Evolutionary conservation across 768 basidiomycete genomes (phyloP), one percentile per base, ranked within the genome.

Genomic region (Termitomyces sp.): DNA sequence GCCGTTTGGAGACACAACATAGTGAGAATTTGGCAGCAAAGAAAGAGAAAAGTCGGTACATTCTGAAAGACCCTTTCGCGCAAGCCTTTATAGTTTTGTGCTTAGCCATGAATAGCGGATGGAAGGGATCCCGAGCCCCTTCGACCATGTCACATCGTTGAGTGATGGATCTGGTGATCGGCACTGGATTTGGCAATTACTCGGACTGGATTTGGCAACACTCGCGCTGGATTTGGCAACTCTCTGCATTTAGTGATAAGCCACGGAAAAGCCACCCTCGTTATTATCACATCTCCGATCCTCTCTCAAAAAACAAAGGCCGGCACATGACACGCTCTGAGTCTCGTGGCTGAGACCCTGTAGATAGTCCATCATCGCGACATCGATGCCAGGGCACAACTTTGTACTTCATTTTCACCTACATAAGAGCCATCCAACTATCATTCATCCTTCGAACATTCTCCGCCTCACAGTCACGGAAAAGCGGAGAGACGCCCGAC

Each of bases 251-350:
- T 49, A 24, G 24, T 32, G 47, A 47, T 35, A 35, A 48, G 21
- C 8, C 26, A 24, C 53, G 9, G 30, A 32, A 32, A 32, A 32
- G 9, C 10, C 10, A 32, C 69, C 67, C 68, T 69, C 63, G 65
- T 56, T 66, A 63, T 62, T 48, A 68, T 68, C 69, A 70, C 68
- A 64, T 57, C 47, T 44, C 35, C 49, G 28, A 7, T 53, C 45
- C 10, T 22, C 37, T 44, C 38, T 32, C 19, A n/a, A 47, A 51
- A 35, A 32, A 57, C 56, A 55, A 55, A 52, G 58, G 41, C 19
- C 45, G 40, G 48, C 45, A 51, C 51, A 32, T 10, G n/a, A 35
- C 17, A 46, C 41, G 47, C 32, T 47, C 32, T 42, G n/a, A 28
- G 34, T 41, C 55, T 56, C 50, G 19, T 30, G 55, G 55, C 35